Base-by-base conservation (phyloP, 805 yeast species). In the Nadsonia fulvescens region DNA sequence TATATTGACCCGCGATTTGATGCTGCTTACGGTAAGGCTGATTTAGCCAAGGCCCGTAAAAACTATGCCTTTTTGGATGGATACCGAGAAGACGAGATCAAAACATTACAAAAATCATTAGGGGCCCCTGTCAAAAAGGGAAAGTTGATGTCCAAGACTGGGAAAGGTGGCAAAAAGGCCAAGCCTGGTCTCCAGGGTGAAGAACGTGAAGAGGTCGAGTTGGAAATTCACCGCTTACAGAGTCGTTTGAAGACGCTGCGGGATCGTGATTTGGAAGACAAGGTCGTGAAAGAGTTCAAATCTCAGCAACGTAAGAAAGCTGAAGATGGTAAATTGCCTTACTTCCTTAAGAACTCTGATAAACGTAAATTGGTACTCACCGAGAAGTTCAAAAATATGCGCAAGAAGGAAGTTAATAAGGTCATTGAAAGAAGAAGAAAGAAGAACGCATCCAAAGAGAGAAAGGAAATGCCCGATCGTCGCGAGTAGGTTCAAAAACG, bases 1-100 rank as follows among this genome's bases (percentile, higher is more conserved):
- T 72, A 75, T 44, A 62, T 66, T 25, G 98, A 89, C 53, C 73
- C 91, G 17, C 61, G 98, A 38, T 89, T 89, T 46, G 94, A 89
- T 48, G 64, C 86, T 3, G 82, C 93, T 0, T 68, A 69, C 35
- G 96, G 96, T 31, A 74, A 69, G 39, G 78, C 89, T 1, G 86
- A 83, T 44, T 51, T 65, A 32, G 53, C 58, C 16, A 58, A 61
- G 32, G 64, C 77, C 10, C 59, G 95, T 33, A 66, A 69, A 40
- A 72, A 86, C 42, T 89, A 89, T 53, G 63, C 67, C 22, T 89
- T 89, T 44, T 53, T 89, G 31, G 93, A 82, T 47, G 82, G 75
- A 20, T 89, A 89, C 47, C 63, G 96, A 46, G 59, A 71, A 36
- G 48, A 57, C 6, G 98, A 89, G 45, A 58, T 89, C 19, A 37